Base-by-base conservation (phyloP, 208 protist species). In the Crithidia mellificae region DNA sequence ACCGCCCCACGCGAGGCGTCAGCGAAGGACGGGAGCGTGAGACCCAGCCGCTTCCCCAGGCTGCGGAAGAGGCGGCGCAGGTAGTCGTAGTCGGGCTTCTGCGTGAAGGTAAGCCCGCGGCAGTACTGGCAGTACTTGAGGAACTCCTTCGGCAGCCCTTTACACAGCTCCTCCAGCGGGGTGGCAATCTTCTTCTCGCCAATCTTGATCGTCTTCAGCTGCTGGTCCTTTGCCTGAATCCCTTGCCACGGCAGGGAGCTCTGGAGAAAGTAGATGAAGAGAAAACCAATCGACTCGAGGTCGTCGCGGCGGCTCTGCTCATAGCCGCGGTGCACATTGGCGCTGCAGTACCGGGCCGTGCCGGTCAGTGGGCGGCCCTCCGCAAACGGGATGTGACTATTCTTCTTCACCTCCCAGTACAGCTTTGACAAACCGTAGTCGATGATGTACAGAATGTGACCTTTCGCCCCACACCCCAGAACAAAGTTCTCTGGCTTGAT, bases 371-470 rank as follows among this genome's bases (percentile, higher is more conserved):
- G 94, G 81, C 99, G 99, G 63, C 98, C 90, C 65, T 99, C 98
- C 12, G 89, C 78, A 52, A 99, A 99, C 0, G 98, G 97, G 36
- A 99, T 99, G 85, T 99, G 99, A 58, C 89, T 67, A 58, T 91
- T 82, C 59, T 81, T 89, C 52, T 95, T 95, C 39, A 88, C 83
- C 65, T 99, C 97, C 72, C 96, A 88, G 75, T 98, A 99, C 32
- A 90, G 90, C 84, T 99, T 99, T 14, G 98, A 94, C 5, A 99
- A 85, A 9, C 99, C 99, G 87, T 98, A 99, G 87, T 99, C 98
- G 78, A 99, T 98, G 39, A 98, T 68, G 76, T 98, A 88, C 5
- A 98, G 70, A 29, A 92, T 84, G 77, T 95, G 84, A 0, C 61
- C 77, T 55, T 87, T 92, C 17, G 55, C 53, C 0, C 73, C 74